Conservation (phyloP, 2,329 filamentous ascomycete genomes). For the Macrophomina pseudophaseolina region DNA sequence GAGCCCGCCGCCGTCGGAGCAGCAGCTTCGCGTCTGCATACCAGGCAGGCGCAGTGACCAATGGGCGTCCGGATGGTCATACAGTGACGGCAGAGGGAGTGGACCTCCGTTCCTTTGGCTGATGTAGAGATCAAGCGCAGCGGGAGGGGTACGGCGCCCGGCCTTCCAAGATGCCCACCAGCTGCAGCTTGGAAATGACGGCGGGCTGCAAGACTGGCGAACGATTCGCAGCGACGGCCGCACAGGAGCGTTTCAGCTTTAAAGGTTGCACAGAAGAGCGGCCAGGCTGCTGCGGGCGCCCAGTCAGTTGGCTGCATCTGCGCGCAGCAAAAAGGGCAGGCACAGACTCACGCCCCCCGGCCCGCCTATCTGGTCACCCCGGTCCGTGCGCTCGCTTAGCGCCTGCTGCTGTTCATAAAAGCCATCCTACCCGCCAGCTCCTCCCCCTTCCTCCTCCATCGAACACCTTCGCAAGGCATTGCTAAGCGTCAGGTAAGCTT, state of each 20-base stretch:
- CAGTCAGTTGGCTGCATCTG: background rate
- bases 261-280: conserved; percentile 15
- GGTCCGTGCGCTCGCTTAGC: conserved; percentile 20
- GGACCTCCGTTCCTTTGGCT: background rate
- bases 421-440: conserved; percentile 10
- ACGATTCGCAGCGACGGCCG: conserved; percentile 3
- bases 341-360: conserved; percentile 1
- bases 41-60: background rate
- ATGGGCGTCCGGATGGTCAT: background rate
- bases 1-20: background rate
- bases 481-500: conserved; percentile 16
- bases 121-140: background rate
- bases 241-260: conserved; percentile 22
- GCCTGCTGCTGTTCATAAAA: conserved; percentile 13
- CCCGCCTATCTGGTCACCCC: background rate
- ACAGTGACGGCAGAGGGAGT: background rate
- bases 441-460: conserved; percentile 9
- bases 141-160: background rate
- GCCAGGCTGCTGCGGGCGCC: conserved; percentile 5
- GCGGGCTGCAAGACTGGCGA: conserved; percentile 4
- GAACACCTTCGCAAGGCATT: conserved; percentile 22
- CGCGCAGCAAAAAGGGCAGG: background rate
- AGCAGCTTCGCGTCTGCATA: background rate
- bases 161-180: conserved; percentile 5
- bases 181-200: conserved; percentile 20